Conservation (phyloP, 768 basidiomycete genomes). For the Lactarius trivialis region DNA sequence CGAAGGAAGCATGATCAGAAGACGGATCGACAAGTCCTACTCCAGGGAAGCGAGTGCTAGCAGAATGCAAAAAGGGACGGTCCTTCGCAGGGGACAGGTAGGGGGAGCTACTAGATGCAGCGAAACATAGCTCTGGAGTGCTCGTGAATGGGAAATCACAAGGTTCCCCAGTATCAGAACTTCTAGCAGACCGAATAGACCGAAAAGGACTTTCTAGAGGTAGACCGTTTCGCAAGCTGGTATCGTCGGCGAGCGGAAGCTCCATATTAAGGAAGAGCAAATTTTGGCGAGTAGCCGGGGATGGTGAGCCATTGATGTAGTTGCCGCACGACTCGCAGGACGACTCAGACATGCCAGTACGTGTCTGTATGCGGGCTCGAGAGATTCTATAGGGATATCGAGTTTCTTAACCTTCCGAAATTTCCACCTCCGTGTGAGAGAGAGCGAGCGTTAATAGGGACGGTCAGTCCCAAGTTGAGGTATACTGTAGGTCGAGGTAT, state of each 20-base stretch:
- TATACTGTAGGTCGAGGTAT: too few relatives aligned
- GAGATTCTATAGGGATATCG: background rate
- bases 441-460: background rate
- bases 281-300: background rate
- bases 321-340: background rate
- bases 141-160: constrained; percentile 1
- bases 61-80: background rate
- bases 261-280: background rate
- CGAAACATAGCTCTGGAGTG: constrained; percentile 15
- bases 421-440: background rate
- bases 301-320: background rate
- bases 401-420: background rate
- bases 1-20: background rate
- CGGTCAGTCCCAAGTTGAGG: too few relatives aligned
- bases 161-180: background rate
- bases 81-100: background rate
- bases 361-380: background rate
- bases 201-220: background rate
- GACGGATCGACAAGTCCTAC: background rate
- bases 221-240: background rate
- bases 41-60: background rate
- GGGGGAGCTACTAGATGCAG: constrained; percentile 12
- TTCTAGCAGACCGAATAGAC: background rate
- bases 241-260: background rate
- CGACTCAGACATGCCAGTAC: background rate